Evolutionary conservation across 371 early-diverging fungal species (phyloP).

Genomic region (Syncephalastrum sp.): DNA sequence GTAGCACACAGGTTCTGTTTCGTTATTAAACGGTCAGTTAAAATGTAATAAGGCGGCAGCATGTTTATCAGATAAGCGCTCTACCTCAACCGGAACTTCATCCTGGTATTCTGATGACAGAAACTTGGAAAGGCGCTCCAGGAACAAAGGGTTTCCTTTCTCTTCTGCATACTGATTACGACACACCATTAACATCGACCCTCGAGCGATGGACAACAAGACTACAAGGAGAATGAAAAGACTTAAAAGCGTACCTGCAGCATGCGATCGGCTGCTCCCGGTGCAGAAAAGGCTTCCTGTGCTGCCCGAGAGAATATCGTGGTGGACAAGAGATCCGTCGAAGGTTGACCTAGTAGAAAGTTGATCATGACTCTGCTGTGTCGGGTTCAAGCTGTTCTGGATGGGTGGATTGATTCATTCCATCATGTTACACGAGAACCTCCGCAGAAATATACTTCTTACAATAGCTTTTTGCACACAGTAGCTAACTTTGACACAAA

Average conservation of each 20-base stretch:
- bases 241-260: conserved; percentile 21
- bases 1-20: conserved; percentile 32
- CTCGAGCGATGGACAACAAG: neutral
- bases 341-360: conserved; percentile 34
- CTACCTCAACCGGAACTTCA: conserved; percentile 22
- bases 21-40: neutral
- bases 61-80: neutral
- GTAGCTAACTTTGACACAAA: too few relatives aligned
- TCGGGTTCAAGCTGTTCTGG: too few relatives aligned
- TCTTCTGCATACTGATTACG: conserved; percentile 31
- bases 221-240: too few relatives aligned
- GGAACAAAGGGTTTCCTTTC: conserved; percentile 19
- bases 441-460: too few relatives aligned
- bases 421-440: too few relatives aligned
- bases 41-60: neutral
- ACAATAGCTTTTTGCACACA: too few relatives aligned
- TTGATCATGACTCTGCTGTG: conserved; percentile 20
- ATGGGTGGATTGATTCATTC: too few relatives aligned
- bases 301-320: conserved; percentile 23
- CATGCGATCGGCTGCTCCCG: conserved; percentile 21
- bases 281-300: conserved; percentile 12
- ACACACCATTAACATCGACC: neutral
- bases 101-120: conserved; percentile 20
- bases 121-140: conserved; percentile 27
- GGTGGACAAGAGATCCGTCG: conserved; percentile 26